These are phyloP conservation scores for Massarina eburnea DNA, from an alignment of 2,329 filamentous ascomycete genomes.

Conservation along the genomic window DNA sequence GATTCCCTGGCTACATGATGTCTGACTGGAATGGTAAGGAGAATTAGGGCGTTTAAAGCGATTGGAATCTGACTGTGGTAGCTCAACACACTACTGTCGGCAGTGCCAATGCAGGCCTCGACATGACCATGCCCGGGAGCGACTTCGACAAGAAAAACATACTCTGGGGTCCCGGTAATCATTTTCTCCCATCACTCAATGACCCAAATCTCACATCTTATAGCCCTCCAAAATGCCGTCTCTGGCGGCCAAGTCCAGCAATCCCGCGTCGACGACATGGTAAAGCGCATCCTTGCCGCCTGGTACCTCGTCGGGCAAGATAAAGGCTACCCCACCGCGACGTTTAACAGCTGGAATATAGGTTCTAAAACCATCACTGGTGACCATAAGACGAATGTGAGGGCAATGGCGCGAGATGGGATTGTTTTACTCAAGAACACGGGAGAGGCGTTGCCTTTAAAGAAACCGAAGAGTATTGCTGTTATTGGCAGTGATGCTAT, in stretches of 20 bases:
- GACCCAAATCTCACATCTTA: constrained; percentile 10
- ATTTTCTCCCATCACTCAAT: background rate
- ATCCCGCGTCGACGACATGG: constrained; percentile 47
- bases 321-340: constrained; percentile 45
- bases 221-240: constrained; percentile 55
- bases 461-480: constrained; percentile 60
- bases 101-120: constrained; percentile 50
- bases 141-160: constrained; percentile 45
- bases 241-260: constrained; percentile 48
- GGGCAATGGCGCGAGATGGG: constrained; percentile 50
- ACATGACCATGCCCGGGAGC: constrained; percentile 62
- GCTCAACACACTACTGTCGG: constrained; percentile 51
- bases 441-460: constrained; percentile 71
- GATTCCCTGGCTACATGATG: constrained; percentile 51
- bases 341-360: constrained; percentile 51
- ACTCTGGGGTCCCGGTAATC: constrained; percentile 54
- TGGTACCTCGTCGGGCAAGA: constrained; percentile 55
- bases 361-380: constrained; percentile 43
- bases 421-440: constrained; percentile 63
- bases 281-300: constrained; percentile 47
- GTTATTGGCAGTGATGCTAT: constrained; percentile 79
- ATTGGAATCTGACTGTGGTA: constrained; percentile 6
- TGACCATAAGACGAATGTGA: constrained; percentile 43
- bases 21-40: constrained; percentile 46
- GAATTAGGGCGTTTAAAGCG: background rate